Evolutionary conservation across 2,329 filamentous ascomycete species (phyloP).

Genomic region (Dryadomyces quercivorus): DNA sequence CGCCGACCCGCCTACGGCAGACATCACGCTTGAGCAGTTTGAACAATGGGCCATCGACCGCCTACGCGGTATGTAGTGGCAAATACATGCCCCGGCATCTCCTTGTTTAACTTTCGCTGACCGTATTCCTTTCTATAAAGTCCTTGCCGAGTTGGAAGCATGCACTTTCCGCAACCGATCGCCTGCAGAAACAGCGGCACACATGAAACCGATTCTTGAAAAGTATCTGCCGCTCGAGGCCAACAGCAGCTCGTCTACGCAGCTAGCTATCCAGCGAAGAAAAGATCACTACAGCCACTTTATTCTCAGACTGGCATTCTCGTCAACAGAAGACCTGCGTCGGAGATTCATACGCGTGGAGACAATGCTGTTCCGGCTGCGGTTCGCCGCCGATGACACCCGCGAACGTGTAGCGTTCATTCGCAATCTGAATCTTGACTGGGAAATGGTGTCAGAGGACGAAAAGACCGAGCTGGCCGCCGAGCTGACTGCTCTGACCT

Average conservation of each 20-base stretch:
- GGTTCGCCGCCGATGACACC: constrained; percentile 65
- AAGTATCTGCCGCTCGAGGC: constrained; percentile 75
- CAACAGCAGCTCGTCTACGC: constrained; percentile 51
- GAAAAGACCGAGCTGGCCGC: constrained; percentile 57
- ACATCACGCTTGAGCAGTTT: constrained; percentile 94
- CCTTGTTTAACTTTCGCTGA: neutral
- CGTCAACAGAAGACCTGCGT: constrained; percentile 79
- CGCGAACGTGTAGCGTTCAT: constrained; percentile 68
- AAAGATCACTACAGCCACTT: constrained; percentile 98
- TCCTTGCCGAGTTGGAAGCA: constrained; percentile 80
- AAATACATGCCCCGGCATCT: no score
- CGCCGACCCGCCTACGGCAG: constrained; percentile 71
- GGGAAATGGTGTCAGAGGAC: constrained; percentile 68
- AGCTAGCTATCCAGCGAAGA: constrained; percentile 61
- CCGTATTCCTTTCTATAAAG: constrained; percentile 25
- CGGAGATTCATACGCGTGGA: constrained; percentile 78
- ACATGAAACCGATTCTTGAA: constrained; percentile 77
- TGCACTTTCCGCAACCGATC: constrained; percentile 90
- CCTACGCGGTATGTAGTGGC: constrained; percentile 50
- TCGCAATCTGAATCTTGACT: constrained; percentile 64
- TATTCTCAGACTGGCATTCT: constrained; percentile 86
- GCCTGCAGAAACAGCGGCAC: constrained; percentile 64
- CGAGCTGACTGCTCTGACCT: constrained; percentile 44
- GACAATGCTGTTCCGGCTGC: constrained; percentile 74
- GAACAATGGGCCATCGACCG: constrained; percentile 98